Evolutionary conservation across 352 stramenopile species (phyloP), one percentile per base, ranked within the genome.

Genomic region (Globisporangium ultimum): DNA sequence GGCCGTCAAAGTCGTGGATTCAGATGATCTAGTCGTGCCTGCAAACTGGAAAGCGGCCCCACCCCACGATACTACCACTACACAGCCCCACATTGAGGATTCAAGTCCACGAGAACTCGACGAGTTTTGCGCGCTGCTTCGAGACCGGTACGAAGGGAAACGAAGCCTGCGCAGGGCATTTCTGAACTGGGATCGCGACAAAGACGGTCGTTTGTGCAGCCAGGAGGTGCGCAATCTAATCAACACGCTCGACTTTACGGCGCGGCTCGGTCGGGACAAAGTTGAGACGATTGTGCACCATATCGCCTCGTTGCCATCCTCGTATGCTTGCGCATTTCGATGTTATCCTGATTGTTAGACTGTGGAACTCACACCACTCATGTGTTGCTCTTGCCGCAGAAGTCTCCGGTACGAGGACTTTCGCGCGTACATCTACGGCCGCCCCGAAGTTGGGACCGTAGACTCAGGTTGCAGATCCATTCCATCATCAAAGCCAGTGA

Each of bases 111-210:
- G 43, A 4, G 64, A 70, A 14, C 50, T 85, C 17, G 47, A 58
- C 0, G 68, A 81, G 42, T 80, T 88, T 53, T 68, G 66, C 11
- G 42, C 42, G 11, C 52, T 88, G 34, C 49, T 88, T 22, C 75
- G 61, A 3, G 78, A 88, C n/a, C 76, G 74, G 3, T 88, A 86
- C 54, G 67, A 80, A 10, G 78, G 78, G 24, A 88, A 84, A 41
- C 73, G 78, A 4, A 84, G 73, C 36, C 51, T 84, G 18, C 78
- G 75, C 8, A 53, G 67, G 28, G 76, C 75, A 41, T 88, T 88
- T 64, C 69, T 78, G 28, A 83, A 74, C 24, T 88, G 78, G 75
- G 75, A 88, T 42, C 67, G 62, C 13, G 63, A 86, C 58, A 86
- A 79, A 66, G 75, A 88, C 55, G 78, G 75, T 8, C 63, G 65